Evolutionary conservation across 345 rosid species (phyloP).

Genomic region (Hibiscus trionum): DNA sequence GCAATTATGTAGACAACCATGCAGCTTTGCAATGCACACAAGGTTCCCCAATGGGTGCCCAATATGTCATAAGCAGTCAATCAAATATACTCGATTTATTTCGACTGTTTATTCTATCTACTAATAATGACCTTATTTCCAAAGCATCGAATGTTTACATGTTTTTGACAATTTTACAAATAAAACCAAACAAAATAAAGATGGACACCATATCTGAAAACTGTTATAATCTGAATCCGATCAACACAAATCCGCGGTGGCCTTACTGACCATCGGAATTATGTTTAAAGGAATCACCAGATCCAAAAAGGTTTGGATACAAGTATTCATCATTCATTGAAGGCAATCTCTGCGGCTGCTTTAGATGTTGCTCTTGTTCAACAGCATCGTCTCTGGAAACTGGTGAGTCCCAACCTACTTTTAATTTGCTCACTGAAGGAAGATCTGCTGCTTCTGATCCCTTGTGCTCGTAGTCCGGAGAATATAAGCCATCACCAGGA

Average conservation of each 20-base stretch:
- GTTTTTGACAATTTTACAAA: not conserved
- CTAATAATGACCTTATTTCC: not conserved
- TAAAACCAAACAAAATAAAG: not conserved
- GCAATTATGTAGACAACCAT: too few relatives aligned
- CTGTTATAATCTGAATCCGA: slow-evolving; percentile 1
- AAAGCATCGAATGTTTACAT: not conserved
- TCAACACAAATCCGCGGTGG: not conserved
- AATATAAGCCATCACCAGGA: slow-evolving; percentile 2
- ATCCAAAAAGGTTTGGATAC: slow-evolving; percentile 72
- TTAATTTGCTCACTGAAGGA: slow-evolving; percentile 31
- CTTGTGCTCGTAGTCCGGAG: not conserved
- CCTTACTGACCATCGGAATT: slow-evolving; percentile 12
- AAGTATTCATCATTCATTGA: slow-evolving; percentile 82
- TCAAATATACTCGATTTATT: too few relatives aligned
- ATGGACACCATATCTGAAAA: not conserved
- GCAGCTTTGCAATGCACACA: too few relatives aligned
- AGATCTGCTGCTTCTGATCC: slow-evolving; percentile 20
- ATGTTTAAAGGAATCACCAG: slow-evolving; percentile 21
- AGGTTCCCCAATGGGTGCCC: too few relatives aligned
- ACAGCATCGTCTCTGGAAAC: slow-evolving; percentile 10
- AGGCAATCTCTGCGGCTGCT: slow-evolving; percentile 59
- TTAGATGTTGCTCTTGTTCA: slow-evolving; percentile 22
- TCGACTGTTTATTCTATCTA: too few relatives aligned
- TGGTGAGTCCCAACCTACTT: slow-evolving; percentile 26
- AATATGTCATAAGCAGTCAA: too few relatives aligned